Percentiles rank a stretch among this genome's conserved stretches.
Evolutionary conservation across 768 basidiomycete genomes (phyloP).

Genomic region (Mycena olivaceomarginata): DNA sequence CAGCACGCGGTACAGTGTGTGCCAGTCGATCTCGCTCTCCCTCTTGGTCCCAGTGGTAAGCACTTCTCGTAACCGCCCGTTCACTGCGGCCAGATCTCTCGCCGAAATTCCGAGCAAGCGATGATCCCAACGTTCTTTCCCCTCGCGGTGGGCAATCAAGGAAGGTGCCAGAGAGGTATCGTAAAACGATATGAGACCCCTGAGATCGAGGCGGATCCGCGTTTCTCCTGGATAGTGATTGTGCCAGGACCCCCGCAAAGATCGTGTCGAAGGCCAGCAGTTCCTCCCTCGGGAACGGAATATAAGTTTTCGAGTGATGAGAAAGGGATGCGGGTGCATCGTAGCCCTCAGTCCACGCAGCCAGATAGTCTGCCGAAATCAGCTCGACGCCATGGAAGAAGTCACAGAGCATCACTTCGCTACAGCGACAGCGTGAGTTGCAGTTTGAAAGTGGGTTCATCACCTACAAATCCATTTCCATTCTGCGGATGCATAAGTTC

Average conservation of each 20-base stretch:
- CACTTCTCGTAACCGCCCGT: slow-evolving; percentile 33
- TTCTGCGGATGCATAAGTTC: slow-evolving; percentile 6
- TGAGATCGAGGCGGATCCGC: slow-evolving; percentile 55
- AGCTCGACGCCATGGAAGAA: slow-evolving; percentile 53
- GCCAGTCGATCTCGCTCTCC: slow-evolving; percentile 58
- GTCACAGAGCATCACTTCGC: slow-evolving; percentile 60
- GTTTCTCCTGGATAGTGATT: slow-evolving; percentile 58
- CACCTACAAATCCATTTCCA: slow-evolving; percentile 55
- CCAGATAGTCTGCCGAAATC: slow-evolving; percentile 46
- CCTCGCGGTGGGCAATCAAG: slow-evolving; percentile 49
- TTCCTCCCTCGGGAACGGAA: slow-evolving; percentile 30
- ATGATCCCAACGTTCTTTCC: slow-evolving; percentile 54
- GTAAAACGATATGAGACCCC: slow-evolving; percentile 59
- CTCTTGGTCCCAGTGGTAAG: slow-evolving; percentile 15
- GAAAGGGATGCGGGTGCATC: background rate
- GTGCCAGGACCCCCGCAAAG: slow-evolving; percentile 55
- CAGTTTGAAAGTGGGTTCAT: background rate
- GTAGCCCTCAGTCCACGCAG: slow-evolving; percentile 19
- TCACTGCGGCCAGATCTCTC: slow-evolving; percentile 44
- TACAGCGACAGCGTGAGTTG: slow-evolving; percentile 25
- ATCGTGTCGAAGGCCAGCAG: slow-evolving; percentile 31
- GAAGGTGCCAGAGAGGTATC: slow-evolving; percentile 55
- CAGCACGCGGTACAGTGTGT: slow-evolving; percentile 50
- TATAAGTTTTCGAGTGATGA: background rate
- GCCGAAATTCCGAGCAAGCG: slow-evolving; percentile 50